Evolutionary conservation across 805 yeast species (phyloP).

Genomic region (Peterozyma toletana): DNA sequence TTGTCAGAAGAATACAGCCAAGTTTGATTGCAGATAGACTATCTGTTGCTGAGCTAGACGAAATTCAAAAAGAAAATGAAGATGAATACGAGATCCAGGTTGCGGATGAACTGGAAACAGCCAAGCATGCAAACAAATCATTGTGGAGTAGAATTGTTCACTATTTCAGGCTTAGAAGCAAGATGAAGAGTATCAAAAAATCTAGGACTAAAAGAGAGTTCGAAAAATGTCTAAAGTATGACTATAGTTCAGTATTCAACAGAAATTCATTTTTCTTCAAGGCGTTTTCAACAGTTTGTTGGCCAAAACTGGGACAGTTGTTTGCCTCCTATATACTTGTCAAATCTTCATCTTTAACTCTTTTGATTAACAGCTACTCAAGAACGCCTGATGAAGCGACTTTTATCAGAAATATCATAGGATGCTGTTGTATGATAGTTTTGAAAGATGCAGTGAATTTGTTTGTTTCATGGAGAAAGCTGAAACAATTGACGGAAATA

Average conservation of each 20-base stretch:
- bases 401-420: slow-evolving; percentile 25
- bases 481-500: slow-evolving; percentile 18
- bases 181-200: slow-evolving; percentile 8
- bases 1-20: slow-evolving; percentile 24
- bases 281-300: slow-evolving; percentile 19
- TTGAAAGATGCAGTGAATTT: slow-evolving; percentile 24
- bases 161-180: slow-evolving; percentile 1
- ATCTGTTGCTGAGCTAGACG: slow-evolving; percentile 21
- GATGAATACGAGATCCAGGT: slow-evolving; percentile 13
- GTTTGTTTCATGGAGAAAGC: slow-evolving; percentile 22
- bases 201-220: slow-evolving; percentile 20
- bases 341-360: slow-evolving; percentile 15
- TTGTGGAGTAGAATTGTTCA: slow-evolving; percentile 1
- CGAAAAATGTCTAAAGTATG: slow-evolving; percentile 16
- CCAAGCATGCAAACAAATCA: neutral
- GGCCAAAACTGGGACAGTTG: slow-evolving; percentile 25
- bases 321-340: slow-evolving; percentile 15
- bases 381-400: slow-evolving; percentile 29
- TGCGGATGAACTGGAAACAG: neutral
- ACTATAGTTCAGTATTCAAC: slow-evolving; percentile 20
- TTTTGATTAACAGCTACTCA: slow-evolving; percentile 13
- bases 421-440: slow-evolving; percentile 21
- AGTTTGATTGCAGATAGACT: slow-evolving; percentile 26
- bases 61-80: slow-evolving; percentile 23
- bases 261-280: slow-evolving; percentile 11